Conservation (phyloP, 2,329 filamentous ascomycete genomes). For the Cytospora paraplurivora region DNA sequence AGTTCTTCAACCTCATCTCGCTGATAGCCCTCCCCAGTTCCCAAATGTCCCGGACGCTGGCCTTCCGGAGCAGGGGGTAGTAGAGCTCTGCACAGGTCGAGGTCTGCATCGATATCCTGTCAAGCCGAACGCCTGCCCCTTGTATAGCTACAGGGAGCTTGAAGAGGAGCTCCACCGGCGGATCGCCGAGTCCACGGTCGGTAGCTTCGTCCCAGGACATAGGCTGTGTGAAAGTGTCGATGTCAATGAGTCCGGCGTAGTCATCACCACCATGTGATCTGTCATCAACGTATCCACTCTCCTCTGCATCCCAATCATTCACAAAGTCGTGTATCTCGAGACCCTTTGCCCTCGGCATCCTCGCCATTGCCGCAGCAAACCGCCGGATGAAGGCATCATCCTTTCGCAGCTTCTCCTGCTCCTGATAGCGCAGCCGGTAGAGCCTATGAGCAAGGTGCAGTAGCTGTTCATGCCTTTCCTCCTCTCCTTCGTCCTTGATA, state of each 20-base stretch:
- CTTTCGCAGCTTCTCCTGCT: slow-evolving; percentile 16
- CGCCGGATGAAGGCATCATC: slow-evolving; percentile 14
- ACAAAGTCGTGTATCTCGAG: slow-evolving; percentile 23
- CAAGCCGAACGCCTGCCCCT: slow-evolving; percentile 5
- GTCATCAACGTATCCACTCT: not conserved
- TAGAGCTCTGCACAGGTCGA: slow-evolving; percentile 17
- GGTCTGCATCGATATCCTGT: slow-evolving; percentile 20
- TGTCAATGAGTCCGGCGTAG: slow-evolving; percentile 14
- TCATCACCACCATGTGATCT: not conserved
- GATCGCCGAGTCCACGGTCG: not conserved
- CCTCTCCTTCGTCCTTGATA: not conserved
- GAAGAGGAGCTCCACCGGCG: slow-evolving; percentile 12
- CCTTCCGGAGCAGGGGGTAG: slow-evolving; percentile 1
- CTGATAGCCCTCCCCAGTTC: slow-evolving; percentile 7
- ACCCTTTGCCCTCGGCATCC: slow-evolving; percentile 17
- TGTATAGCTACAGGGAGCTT: slow-evolving; percentile 8
- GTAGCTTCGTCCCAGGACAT: slow-evolving; percentile 19
- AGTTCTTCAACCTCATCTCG: slow-evolving; percentile 12
- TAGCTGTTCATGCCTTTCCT: not conserved
- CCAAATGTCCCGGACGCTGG: not conserved
- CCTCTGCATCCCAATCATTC: not conserved
- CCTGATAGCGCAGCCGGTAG: slow-evolving; percentile 15
- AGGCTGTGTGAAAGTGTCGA: slow-evolving; percentile 22
- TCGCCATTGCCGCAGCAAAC: slow-evolving; percentile 16
- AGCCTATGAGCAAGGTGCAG: slow-evolving; percentile 16